Percentiles rank a stretch among this genome's conserved stretches.
Conservation (phyloP, 2,329 filamentous ascomycete genomes). For the Colletotrichum sp. region DNA sequence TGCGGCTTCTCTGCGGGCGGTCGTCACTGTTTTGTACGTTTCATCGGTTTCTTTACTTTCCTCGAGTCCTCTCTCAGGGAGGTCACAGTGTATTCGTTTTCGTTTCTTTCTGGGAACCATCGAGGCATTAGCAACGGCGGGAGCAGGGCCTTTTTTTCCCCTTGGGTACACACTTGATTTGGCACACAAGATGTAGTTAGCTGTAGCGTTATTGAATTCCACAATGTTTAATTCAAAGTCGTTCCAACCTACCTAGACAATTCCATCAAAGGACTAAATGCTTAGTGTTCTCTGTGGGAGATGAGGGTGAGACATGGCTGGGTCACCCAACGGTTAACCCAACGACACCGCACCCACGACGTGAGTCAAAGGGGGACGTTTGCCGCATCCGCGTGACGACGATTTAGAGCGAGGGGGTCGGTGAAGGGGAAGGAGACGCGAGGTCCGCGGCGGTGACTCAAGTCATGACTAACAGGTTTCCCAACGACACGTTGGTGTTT, state of each 20-base stretch:
- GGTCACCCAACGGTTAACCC: background rate
- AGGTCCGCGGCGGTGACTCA: background rate
- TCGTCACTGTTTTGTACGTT: constrained; percentile 6
- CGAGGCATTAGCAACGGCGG: constrained; percentile 7
- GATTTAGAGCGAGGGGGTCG: background rate
- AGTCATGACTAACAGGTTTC: background rate
- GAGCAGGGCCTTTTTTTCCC: background rate
- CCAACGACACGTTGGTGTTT: background rate
- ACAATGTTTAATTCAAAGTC: background rate
- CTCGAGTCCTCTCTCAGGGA: background rate
- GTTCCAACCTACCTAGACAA: background rate
- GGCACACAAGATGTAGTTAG: background rate
- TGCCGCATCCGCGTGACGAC: background rate
- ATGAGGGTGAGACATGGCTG: background rate
- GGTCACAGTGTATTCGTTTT: background rate
- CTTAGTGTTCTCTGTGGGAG: background rate
- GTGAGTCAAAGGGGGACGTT: background rate
- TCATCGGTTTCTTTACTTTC: background rate
- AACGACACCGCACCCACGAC: background rate
- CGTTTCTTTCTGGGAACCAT: background rate
- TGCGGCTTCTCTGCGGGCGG: constrained; percentile 3
- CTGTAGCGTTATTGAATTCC: background rate
- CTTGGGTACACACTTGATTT: background rate
- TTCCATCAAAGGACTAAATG: background rate
- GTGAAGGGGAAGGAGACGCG: background rate